Conservation (phyloP, 306 rosid species). For the Trifolium fragiferum region DNA sequence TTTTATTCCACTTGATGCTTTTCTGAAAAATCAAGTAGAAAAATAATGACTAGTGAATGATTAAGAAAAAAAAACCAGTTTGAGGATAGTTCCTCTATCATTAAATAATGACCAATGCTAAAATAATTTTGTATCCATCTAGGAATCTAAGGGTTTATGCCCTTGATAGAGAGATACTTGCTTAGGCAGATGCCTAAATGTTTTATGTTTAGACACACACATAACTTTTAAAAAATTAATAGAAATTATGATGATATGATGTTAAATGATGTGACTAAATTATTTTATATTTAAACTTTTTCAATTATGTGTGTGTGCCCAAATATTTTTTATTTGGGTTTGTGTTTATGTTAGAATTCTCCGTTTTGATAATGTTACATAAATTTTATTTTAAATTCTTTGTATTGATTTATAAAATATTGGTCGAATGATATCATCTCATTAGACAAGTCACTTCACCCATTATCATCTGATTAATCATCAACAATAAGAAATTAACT, state of each 20-base stretch:
- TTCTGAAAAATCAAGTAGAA: neutral
- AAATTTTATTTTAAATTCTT: neutral
- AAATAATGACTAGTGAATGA: neutral
- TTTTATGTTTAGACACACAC: no score
- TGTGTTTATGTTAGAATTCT: no score
- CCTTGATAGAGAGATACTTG: no score
- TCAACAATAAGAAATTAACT: conserved; percentile 39
- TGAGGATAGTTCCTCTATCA: neutral
- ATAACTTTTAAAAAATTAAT: no score
- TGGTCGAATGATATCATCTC: neutral
- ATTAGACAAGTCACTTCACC: conserved; percentile 43
- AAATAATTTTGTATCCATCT: conserved; percentile 18
- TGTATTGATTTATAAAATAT: neutral
- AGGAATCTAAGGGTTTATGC: conserved; percentile 52
- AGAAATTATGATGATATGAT: no score
- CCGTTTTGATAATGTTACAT: neutral
- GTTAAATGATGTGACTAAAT: no score
- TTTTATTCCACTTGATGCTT: conserved; percentile 20
- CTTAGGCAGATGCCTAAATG: no score
- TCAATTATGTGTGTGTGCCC: no score
- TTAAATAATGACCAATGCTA: conserved; percentile 2
- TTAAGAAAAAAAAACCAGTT: neutral
- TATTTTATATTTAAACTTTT: no score
- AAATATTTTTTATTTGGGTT: no score
- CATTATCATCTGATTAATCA: conserved; percentile 19